Conservation (phyloP, 495 filamentous ascomycete species). For the Bathelium albidoporum region DNA sequence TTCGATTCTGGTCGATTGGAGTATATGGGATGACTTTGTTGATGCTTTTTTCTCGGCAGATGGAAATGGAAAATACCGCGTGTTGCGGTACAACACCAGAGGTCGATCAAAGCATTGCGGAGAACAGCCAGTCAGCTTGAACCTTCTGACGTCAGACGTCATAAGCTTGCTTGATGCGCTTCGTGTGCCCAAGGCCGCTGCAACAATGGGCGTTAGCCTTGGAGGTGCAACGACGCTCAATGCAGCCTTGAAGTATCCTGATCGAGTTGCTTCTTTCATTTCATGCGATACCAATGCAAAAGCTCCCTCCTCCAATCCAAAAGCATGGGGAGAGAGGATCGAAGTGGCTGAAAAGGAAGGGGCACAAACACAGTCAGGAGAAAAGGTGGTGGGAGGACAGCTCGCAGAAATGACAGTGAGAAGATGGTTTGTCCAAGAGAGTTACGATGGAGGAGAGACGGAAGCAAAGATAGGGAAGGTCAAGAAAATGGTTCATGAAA, state of each 20-base stretch:
- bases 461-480: slow-evolving; percentile 41
- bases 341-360: slow-evolving; percentile 52
- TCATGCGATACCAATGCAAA: slow-evolving; percentile 69
- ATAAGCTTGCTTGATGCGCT: slow-evolving; percentile 31
- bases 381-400: slow-evolving; percentile 44
- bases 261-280: slow-evolving; percentile 48
- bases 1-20: slow-evolving; percentile 58
- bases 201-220: slow-evolving; percentile 61
- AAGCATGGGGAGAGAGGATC: slow-evolving; percentile 68
- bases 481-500: slow-evolving; percentile 50
- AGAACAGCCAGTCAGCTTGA: slow-evolving; percentile 46
- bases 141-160: slow-evolving; percentile 57
- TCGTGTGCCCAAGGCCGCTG: slow-evolving; percentile 23
- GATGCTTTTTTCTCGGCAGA: slow-evolving; percentile 46
- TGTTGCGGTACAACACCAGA: slow-evolving; percentile 62
- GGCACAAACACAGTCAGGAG: slow-evolving; percentile 35
- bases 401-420: slow-evolving; percentile 58
- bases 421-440: slow-evolving; percentile 62
- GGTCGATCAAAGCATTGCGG: slow-evolving; percentile 42
- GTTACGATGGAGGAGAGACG: slow-evolving; percentile 39
- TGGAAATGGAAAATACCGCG: slow-evolving; percentile 51
- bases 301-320: slow-evolving; percentile 55
- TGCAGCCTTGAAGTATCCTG: slow-evolving; percentile 55
- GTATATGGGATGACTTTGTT: slow-evolving; percentile 70
- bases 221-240: slow-evolving; percentile 67